Evolutionary conservation across 495 filamentous ascomycete genomes (phyloP).

Genomic region (Penicillium pancosmium): DNA sequence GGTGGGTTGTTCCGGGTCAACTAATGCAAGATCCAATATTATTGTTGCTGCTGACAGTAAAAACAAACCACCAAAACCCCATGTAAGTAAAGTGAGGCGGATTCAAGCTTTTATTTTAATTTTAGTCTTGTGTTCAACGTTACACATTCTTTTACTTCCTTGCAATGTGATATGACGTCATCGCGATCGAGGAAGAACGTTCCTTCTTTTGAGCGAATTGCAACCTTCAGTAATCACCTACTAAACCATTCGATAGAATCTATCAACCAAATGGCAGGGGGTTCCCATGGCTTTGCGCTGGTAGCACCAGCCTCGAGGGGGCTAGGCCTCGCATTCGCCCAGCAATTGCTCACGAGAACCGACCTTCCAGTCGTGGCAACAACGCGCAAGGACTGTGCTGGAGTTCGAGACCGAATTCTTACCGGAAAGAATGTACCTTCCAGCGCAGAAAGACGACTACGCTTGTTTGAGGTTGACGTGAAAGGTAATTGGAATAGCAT

Average conservation of each 20-base stretch:
- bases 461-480: conserved; percentile 61
- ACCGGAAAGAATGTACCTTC: conserved; percentile 35
- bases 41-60: too few species aligned
- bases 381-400: conserved; percentile 58
- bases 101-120: too few species aligned
- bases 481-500: conserved; percentile 41
- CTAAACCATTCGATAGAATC: background rate
- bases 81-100: too few species aligned
- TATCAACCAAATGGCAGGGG: background rate
- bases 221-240: background rate
- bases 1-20: too few species aligned
- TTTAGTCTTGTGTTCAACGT: too few species aligned
- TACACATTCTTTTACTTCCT: too few species aligned
- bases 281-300: conserved; percentile 28
- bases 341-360: conserved; percentile 66
- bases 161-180: too few species aligned
- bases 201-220: background rate
- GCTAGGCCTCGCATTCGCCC: conserved; percentile 71
- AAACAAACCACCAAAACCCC: too few species aligned
- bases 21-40: too few species aligned
- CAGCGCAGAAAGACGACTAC: conserved; percentile 51
- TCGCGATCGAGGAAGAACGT: too few species aligned
- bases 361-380: conserved; percentile 72
- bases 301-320: conserved; percentile 71
- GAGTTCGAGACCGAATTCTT: conserved; percentile 56